phyloP scores from a whole-genome alignment of 2,329 filamentous ascomycete genomes.

The Diaporthe citrichinensis region DNA sequence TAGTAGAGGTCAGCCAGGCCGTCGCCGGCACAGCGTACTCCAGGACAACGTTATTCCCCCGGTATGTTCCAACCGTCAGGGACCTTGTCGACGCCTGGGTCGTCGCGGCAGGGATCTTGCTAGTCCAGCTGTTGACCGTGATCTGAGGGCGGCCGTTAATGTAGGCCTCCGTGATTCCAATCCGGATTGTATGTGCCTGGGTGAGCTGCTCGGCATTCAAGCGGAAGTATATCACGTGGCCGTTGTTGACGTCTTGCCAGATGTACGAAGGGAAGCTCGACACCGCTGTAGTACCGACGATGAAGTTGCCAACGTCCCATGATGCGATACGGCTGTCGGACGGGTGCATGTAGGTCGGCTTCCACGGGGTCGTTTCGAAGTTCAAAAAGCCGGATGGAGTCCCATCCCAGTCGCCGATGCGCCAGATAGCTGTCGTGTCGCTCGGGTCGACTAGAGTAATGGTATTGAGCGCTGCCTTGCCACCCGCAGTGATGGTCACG shows the following conservation, averaged over 20 bases:
- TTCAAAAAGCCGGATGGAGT: slow-evolving; percentile 53
- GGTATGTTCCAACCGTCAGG: slow-evolving; percentile 52
- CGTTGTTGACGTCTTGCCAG: slow-evolving; percentile 58
- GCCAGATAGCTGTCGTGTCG: slow-evolving; percentile 52
- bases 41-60: slow-evolving; percentile 50
- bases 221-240: slow-evolving; percentile 57
- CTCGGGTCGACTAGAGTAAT: slow-evolving; percentile 50
- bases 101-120: slow-evolving; percentile 47
- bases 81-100: slow-evolving; percentile 50
- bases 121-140: slow-evolving; percentile 50
- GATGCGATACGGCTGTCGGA: slow-evolving; percentile 50
- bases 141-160: slow-evolving; percentile 51
- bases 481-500: slow-evolving; percentile 49
- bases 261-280: slow-evolving; percentile 58
- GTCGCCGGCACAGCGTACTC: slow-evolving; percentile 48
- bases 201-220: slow-evolving; percentile 49
- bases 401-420: slow-evolving; percentile 55
- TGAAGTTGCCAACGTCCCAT: slow-evolving; percentile 52
- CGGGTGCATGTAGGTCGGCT: slow-evolving; percentile 59
- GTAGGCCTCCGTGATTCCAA: slow-evolving; percentile 52
- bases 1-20: slow-evolving; percentile 48
- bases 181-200: slow-evolving; percentile 47
- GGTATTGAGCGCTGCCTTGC: slow-evolving; percentile 49
- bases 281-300: slow-evolving; percentile 52
- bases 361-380: slow-evolving; percentile 54